These are phyloP conservation scores for Kodamaea hsintzibuensis DNA, from an alignment of 805 yeast genomes.

Conservation along the genomic window DNA sequence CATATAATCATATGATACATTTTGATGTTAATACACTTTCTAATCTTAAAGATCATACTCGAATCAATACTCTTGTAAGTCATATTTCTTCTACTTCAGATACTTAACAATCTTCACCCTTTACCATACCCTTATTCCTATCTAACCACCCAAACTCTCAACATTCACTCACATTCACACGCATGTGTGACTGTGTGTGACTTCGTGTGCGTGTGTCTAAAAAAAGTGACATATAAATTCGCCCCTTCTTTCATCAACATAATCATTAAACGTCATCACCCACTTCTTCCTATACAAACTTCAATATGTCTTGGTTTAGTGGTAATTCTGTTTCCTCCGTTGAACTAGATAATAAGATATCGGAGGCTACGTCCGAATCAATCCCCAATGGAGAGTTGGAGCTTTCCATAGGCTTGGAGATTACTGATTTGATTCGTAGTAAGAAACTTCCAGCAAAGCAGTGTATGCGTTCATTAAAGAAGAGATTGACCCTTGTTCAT, in stretches of 20 bases:
- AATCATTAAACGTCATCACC: neutral
- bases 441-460: conserved; percentile 77
- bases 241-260: neutral
- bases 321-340: conserved; percentile 32
- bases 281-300: neutral
- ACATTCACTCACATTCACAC: no score
- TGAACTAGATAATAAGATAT: conserved; percentile 61
- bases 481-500: conserved; percentile 57
- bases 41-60: no score
- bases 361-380: conserved; percentile 81
- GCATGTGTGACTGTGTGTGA: neutral
- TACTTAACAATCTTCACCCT: no score
- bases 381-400: conserved; percentile 92
- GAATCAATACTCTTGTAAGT: no score
- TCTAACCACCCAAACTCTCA: no score
- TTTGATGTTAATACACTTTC: no score
- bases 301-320: conserved; percentile 55
- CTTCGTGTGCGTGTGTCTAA: neutral
- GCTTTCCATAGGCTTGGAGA: conserved; percentile 68
- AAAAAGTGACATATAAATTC: neutral
- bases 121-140: no score
- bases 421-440: conserved; percentile 83
- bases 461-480: conserved; percentile 82
- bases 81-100: no score
- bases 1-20: no score